phyloP scores from a whole-genome alignment of 345 rosid genomes.

The Gossypium stocksii region DNA sequence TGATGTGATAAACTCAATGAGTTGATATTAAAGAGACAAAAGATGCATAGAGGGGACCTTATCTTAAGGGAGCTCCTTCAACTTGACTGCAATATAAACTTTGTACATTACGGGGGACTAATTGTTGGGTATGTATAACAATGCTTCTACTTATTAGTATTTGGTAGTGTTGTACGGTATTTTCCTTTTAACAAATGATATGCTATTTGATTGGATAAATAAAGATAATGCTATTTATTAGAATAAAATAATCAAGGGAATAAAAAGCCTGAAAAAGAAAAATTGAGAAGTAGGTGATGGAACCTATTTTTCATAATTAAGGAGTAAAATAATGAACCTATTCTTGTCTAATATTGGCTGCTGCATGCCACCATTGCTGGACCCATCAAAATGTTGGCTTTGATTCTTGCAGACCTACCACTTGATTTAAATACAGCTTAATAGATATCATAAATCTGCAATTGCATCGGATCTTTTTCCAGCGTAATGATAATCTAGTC shows the following conservation, averaged over 20 bases:
- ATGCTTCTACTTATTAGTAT: no score
- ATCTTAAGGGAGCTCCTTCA: no score
- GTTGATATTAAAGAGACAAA: no score
- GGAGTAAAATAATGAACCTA: not conserved
- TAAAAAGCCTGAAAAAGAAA: not conserved
- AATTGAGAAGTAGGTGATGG: not conserved
- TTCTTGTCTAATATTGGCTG: not conserved
- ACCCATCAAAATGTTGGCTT: slow-evolving; percentile 6
- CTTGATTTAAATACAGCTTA: not conserved
- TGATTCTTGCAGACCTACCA: slow-evolving; percentile 13
- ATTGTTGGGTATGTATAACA: no score
- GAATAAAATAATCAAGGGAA: not conserved
- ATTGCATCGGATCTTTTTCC: not conserved
- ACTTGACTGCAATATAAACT: no score
- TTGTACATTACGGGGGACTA: no score
- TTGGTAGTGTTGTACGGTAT: no score
- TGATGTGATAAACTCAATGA: no score
- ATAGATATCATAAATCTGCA: not conserved
- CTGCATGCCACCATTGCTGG: not conserved
- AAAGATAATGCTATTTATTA: no score
- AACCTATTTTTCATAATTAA: not conserved
- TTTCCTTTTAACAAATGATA: no score
- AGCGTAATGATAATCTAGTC: not conserved
- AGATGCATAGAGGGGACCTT: no score
- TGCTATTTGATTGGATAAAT: not conserved